Base-by-base conservation (phyloP, 1,284 basidiomycete genomes). In the Moniliella sp. region DNA sequence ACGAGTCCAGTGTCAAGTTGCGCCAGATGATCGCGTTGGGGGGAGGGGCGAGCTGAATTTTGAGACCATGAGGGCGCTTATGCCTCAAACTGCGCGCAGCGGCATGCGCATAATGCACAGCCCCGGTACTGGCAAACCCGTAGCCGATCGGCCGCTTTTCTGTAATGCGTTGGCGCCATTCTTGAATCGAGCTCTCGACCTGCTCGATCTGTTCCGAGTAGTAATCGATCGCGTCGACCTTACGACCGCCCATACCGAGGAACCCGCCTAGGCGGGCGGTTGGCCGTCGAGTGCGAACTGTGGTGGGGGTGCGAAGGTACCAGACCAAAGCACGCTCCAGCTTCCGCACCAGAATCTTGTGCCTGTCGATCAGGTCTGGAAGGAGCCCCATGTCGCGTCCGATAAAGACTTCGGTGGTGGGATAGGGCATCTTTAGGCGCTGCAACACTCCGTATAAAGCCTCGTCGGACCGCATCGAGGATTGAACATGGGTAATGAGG, bases 341-440 rank as follows among this genome's bases (percentile, higher is more conserved):
- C 39, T 82, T 74, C 28, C 74, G 67, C 10, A 93, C 82, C 9
- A 78, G 75, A 31, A 76, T 64, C 61, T 86, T 84, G 64, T 91
- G 82, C 43, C 74, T 74, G 31, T 83, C 73, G 44, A 82, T 75
- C 31, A 81, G 64, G 36, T 76, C 70, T 0, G 79, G 76, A 1
- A 83, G 68, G 18, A 69, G 63, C 15, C 77, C 78, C 14, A 81
- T 77, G 34, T 67, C 67, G 26, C 75, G 69, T 21, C 77, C 76
- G 36, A 83, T 76, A 60, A 81, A 77, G 2, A 82, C 76, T 23
- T 76, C 74, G 1, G 76, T 79, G 0, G 78, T 77, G 0, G 78
- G 78, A 57, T 82, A 83, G 2, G 77, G 77, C 25, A 79, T 72
- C 16, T 46, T 43, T 34, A 51, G 41, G 28, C 46, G 42, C 29